Base-by-base conservation (phyloP, 1,284 basidiomycete genomes). In the Irpex sp. region DNA sequence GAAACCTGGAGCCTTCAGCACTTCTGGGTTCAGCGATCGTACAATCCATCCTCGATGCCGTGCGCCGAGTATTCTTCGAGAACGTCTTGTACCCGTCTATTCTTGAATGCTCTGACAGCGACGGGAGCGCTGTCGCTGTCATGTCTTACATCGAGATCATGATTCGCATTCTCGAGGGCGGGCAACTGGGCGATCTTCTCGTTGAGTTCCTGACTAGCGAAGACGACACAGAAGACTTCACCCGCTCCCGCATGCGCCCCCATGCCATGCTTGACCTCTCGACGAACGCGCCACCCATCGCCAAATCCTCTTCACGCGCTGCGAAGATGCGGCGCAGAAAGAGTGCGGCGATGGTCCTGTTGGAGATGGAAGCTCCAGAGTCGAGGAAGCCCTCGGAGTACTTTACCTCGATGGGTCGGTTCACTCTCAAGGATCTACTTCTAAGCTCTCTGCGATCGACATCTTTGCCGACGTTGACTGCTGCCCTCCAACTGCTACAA, bases 131-230 rank as follows among this genome's bases (percentile, higher is more conserved):
- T 0, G 92, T 97, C 1, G 97, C 97, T 1, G 95, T 98, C 59
- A 90, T 98, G 84, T 94, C 92, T n/a, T 98, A 99, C 71, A 89
- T 98, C 65, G 94, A 98, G 65, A 85, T 93, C 70, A 89, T 95
- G 78, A 83, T 96, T 59, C 83, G 88, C 57, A 92, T 89, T 0
- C 81, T 96, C 13, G 84, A 87, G 61, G 81, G 88, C 50, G 90
- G 90, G 21, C 83, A 82, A 59, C 80, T 95, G 43, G 83, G 83
- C 3, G 85, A 89, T 64, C 77, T 90, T n/a, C 76, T 95, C 11
- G 81, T 95, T 56, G 80, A 86, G 57, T 95, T 93, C 75, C 83
- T 95, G 37, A 83, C 92, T 70, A 93, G 84, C 70, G 93, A 95
- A 70, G 91, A 94, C 68, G 90, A 90, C 61, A 68, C 64, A 51